A percentile compares a stretch with the other conserved stretches of the same genome.
Conservation (phyloP, 1,284 basidiomycete genomes). For the Boletus semigastroideus region DNA sequence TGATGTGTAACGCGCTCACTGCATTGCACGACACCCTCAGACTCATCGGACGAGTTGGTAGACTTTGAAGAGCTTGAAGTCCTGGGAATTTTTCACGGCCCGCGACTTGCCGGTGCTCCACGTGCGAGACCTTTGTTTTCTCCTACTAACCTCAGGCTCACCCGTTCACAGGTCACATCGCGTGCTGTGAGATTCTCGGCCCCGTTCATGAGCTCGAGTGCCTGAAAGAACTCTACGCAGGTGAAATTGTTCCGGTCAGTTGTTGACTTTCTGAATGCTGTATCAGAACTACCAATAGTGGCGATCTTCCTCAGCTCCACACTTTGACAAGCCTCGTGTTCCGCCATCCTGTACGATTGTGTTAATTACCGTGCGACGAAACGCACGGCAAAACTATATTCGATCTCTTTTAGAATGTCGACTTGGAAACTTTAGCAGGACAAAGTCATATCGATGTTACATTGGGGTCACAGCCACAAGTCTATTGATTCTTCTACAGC, state of each 20-base stretch:
- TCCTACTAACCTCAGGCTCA: no score
- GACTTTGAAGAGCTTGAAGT: neutral
- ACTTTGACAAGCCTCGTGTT: constrained; percentile 7
- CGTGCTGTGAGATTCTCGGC: no score
- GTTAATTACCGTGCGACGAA: constrained; percentile 18
- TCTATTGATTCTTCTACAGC: constrained; percentile 7
- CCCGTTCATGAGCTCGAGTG: no score
- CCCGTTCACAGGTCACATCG: neutral
- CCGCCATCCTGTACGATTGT: constrained; percentile 3
- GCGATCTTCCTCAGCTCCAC: constrained; percentile 1
- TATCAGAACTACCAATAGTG: neutral
- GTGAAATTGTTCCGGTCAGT: neutral
- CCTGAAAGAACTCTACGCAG: no score
- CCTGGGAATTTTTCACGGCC: neutral
- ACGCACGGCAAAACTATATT: no score
- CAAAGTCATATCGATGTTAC: no score
- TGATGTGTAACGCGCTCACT: constrained; percentile 6
- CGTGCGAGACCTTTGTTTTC: no score
- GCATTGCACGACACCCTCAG: constrained; percentile 18
- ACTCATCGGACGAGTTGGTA: constrained; percentile 16
- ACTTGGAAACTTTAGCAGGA: no score
- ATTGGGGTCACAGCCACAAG: neutral
- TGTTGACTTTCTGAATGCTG: neutral
- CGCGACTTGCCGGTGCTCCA: no score
- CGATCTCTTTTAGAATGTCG: no score